These are phyloP conservation scores for Reticulascus tulasneorum DNA, from an alignment of 2,329 filamentous ascomycete genomes.

Conservation along the genomic window DNA sequence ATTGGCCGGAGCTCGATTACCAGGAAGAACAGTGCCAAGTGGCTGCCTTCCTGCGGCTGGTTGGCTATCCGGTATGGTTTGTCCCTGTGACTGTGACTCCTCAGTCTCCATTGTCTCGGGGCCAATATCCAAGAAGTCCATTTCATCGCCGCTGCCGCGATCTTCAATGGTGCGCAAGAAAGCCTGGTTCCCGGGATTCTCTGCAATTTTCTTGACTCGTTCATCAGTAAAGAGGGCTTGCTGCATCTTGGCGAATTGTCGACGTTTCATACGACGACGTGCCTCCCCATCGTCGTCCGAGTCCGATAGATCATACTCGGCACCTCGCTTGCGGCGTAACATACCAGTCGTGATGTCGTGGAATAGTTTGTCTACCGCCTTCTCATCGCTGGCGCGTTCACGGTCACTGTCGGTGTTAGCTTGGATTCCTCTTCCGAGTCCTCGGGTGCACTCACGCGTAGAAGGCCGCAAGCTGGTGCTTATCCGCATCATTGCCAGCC, in stretches of 20 bases:
- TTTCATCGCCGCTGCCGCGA: conserved; percentile 68
- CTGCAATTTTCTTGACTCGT: conserved; percentile 83
- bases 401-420: conserved; percentile 56
- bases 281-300: conserved; percentile 84
- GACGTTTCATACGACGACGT: conserved; percentile 73
- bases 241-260: conserved; percentile 87
- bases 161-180: conserved; percentile 91
- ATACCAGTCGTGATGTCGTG: conserved; percentile 88
- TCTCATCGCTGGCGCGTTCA: conserved; percentile 76
- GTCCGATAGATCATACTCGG: conserved; percentile 82
- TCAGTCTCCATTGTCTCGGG: conserved; percentile 16
- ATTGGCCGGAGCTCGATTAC: conserved; percentile 53
- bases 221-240: conserved; percentile 85
- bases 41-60: conserved; percentile 25
- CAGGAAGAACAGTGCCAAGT: conserved; percentile 31
- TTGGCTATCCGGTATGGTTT: conserved; percentile 49
- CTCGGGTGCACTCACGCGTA: conserved; percentile 69
- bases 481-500: conserved; percentile 67
- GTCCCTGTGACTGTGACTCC: conserved; percentile 33
- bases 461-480: conserved; percentile 77
- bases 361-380: conserved; percentile 84
- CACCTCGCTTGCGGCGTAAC: conserved; percentile 76
- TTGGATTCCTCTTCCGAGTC: neutral
- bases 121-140: conserved; percentile 64
- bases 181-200: conserved; percentile 82